phyloP scores from a whole-genome alignment of 2,329 filamentous ascomycete genomes.

The Juglanconis sp. region DNA sequence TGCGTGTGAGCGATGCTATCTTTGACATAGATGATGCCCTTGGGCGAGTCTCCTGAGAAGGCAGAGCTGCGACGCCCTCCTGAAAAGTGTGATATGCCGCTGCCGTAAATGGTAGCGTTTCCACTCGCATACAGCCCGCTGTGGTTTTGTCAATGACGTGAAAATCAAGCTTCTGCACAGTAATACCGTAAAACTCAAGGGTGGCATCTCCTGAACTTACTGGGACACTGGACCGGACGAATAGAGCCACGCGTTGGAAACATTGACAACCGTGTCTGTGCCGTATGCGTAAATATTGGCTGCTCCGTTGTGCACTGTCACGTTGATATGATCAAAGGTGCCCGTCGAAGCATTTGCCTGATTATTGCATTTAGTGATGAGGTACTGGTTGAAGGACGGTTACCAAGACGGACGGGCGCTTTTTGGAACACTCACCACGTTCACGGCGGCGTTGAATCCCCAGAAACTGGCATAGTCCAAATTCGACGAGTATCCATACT shows the following conservation, averaged over 20 bases:
- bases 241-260: slow-evolving; percentile 28
- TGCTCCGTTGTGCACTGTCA: slow-evolving; percentile 32
- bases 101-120: slow-evolving; percentile 27
- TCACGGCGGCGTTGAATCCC: no score
- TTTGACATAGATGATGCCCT: slow-evolving; percentile 26
- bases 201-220: no score
- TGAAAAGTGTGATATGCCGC: slow-evolving; percentile 27
- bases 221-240: slow-evolving; percentile 25
- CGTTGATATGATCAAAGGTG: slow-evolving; percentile 26
- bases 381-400: neutral
- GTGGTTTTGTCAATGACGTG: slow-evolving; percentile 17
- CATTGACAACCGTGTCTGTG: slow-evolving; percentile 25
- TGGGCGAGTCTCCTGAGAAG: slow-evolving; percentile 30
- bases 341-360: slow-evolving; percentile 26
- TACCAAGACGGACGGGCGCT: neutral
- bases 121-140: slow-evolving; percentile 31
- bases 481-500: neutral
- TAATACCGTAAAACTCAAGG: no score
- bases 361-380: no score
- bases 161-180: no score
- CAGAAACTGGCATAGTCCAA: neutral
- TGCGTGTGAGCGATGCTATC: slow-evolving; percentile 28
- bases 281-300: slow-evolving; percentile 31
- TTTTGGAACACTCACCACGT: neutral
- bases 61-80: slow-evolving; percentile 30